Evolutionary conservation across 139 green algal species (phyloP), one percentile per base, ranked within the genome.

Genomic region (Micromonas pusilla): DNA sequence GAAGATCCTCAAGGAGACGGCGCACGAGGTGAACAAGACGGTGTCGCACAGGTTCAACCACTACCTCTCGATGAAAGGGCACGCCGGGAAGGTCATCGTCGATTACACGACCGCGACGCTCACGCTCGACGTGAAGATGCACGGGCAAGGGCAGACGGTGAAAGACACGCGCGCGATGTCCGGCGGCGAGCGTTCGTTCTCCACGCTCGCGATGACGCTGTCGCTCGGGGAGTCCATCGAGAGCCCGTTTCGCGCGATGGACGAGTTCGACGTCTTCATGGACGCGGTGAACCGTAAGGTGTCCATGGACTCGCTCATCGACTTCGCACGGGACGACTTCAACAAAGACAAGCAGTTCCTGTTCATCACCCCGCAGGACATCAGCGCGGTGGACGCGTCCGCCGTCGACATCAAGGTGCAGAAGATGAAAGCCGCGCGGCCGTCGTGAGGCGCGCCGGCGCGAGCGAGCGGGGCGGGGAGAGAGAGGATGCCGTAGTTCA

Each of bases 231-330:
- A 89, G 9, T 79, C 75, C 34, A 90, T 84, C 0, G 88, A 96
- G 70, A 86, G 83, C 52, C 92, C 92, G 21, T 94, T 97, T 75
- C 82, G 89, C 6, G 90, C 88, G 45, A 86, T 95, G 79, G 91
- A 97, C 80, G 93, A 97, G 82, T 96, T 93, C 63, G 92, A 96
- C 78, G 87, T 93, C 21, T 93, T 90, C 82, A 92, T 93, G 90
- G 89, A 89, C 77, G 73, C 82, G 54, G 79, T 90, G 31, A 89
- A 89, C 83, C 77, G 89, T 9, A 76, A 76, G 21, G 31, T 83
- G 84, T 87, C 88, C 38, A 91, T 91, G 45, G 82, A 92, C 81
- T 87, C 85, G 52, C 85, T 96, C 3, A 82, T 96, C 37, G 71
- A 91, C 73, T 92, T 91, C 82, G 89, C 88, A 0, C 23, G 65